Conservation (phyloP, 495 filamentous ascomycete genomes). For the Penicillium parvum region DNA sequence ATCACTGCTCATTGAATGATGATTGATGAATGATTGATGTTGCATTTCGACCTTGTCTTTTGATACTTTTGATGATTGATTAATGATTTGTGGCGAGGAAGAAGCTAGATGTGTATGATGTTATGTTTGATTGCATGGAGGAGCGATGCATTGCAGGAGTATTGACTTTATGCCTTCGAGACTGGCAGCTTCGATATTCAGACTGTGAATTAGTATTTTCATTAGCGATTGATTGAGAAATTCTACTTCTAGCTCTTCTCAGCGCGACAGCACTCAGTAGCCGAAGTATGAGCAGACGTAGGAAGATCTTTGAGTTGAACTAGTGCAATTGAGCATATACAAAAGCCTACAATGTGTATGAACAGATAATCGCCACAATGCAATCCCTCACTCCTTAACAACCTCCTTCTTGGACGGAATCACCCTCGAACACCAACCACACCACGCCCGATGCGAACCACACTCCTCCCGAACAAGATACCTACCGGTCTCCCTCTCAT, state of each 20-base stretch:
- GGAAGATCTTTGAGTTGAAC: too few species aligned
- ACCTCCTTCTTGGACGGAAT: conserved; percentile 32
- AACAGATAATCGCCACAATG: conserved; percentile 1
- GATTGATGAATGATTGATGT: too few species aligned
- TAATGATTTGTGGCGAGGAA: conserved; percentile 2
- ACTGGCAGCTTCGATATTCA: conserved; percentile 3
- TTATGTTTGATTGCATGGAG: conserved; percentile 16
- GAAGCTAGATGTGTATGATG: conserved; percentile 9
- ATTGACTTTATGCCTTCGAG: conserved; percentile 11
- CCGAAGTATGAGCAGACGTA: too few species aligned
- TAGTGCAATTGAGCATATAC: conserved; percentile 1
- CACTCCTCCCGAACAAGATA: conserved; percentile 62
- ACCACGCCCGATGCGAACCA: conserved; percentile 47
- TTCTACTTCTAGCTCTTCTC: not conserved
- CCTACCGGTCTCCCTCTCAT: conserved; percentile 61
- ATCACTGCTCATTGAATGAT: conserved; percentile 35
- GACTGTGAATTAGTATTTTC: conserved; percentile 4
- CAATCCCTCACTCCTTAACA: not conserved
- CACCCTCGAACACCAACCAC: conserved; percentile 47
- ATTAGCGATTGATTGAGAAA: not conserved
- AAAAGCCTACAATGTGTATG: too few species aligned
- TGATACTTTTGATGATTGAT: conserved; percentile 13
- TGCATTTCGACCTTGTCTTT: conserved; percentile 14
- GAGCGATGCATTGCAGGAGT: conserved; percentile 29
- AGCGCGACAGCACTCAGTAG: too few species aligned